Conservation (phyloP, 2,329 filamentous ascomycete genomes). For the Ampelomyces quisqualis region DNA sequence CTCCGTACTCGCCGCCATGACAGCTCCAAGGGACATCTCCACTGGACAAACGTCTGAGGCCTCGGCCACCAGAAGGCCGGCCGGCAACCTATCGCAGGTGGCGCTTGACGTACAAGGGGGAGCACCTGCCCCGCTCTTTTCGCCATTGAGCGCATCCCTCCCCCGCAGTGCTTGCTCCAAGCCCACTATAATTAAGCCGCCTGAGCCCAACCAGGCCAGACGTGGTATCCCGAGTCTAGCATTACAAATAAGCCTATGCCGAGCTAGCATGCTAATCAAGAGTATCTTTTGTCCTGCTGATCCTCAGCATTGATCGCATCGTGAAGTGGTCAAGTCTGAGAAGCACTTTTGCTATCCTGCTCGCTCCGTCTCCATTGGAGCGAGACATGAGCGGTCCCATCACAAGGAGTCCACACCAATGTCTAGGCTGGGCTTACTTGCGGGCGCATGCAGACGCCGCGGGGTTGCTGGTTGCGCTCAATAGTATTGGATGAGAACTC, state of each 20-base stretch:
- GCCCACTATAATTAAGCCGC: constrained; percentile 14
- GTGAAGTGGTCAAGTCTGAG: constrained; percentile 25
- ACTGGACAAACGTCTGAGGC: constrained; percentile 22
- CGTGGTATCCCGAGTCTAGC: constrained; percentile 6
- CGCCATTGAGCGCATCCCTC: constrained; percentile 37
- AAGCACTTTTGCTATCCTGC: constrained; percentile 18
- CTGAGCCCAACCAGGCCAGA: constrained; percentile 10
- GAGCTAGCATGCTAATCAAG: constrained; percentile 9
- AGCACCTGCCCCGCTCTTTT: constrained; percentile 32
- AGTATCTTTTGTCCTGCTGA: neutral
- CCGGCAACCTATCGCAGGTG: constrained; percentile 29
- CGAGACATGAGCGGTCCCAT: too few relatives aligned
- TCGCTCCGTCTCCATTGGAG: constrained; percentile 42
- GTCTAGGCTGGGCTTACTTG: constrained; percentile 1
- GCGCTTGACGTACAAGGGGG: constrained; percentile 23
- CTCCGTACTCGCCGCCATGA: constrained; percentile 18
- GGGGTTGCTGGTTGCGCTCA: constrained; percentile 1
- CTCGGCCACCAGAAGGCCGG: constrained; percentile 39
- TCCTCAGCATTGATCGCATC: constrained; percentile 1
- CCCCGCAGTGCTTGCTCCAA: constrained; percentile 29
- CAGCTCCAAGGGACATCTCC: constrained; percentile 26
- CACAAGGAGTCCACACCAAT: too few relatives aligned
- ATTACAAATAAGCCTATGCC: constrained; percentile 16
- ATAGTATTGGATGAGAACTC: neutral
- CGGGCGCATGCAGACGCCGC: constrained; percentile 4